Base-by-base conservation (phyloP, 176 grass and related monocot species). In the Rhynchospora tenuis region DNA sequence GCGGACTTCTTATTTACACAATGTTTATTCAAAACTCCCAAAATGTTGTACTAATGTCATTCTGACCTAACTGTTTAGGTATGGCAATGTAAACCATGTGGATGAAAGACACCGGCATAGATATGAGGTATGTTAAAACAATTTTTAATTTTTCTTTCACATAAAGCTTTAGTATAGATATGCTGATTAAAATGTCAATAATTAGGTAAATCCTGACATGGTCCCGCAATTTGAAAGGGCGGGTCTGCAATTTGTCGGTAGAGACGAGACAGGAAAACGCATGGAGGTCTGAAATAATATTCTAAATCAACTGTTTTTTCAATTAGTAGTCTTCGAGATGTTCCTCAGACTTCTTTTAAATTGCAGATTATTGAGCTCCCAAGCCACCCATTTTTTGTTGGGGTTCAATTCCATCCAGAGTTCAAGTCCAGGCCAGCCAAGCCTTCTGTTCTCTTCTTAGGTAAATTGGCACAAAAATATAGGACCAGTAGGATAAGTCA, bases 51-150 rank as follows among this genome's bases (percentile, higher is more conserved):
- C 50, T 83, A 24, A 81, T 82, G 29, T 87, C 0, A 64, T 62
- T 65, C 26, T 47, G 72, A 51, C 51, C 5, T 64, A 38, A 33
- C 69, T 73, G 12, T 33, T 54, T 83, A 98, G 96, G 87, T 99
- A 99, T 84, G 91, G 84, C 23, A 89, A 92, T 89, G 88, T 66
- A 29, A 86, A 33, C 24, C 86, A 86, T 86, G 85, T 93, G 9
- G 96, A 99, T 28, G 96, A 99, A 88, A 82, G 96, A 64, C 96
- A 99, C 78, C 87, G 96, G 8, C 96, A 99, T 87, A 88, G 96
- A 95, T 99, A 93, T 1, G 96, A 99, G 96, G 93, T 94, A 63
- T 83, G 28, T 44, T 15, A 50, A 22, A 48, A 63, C 2, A 17
- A 28, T 68, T 59, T 45, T 67, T 24, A 20, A 10, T 72, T 61